phyloP scores from a whole-genome alignment of 2,329 filamentous ascomycete species.

The Didymella sp. region DNA sequence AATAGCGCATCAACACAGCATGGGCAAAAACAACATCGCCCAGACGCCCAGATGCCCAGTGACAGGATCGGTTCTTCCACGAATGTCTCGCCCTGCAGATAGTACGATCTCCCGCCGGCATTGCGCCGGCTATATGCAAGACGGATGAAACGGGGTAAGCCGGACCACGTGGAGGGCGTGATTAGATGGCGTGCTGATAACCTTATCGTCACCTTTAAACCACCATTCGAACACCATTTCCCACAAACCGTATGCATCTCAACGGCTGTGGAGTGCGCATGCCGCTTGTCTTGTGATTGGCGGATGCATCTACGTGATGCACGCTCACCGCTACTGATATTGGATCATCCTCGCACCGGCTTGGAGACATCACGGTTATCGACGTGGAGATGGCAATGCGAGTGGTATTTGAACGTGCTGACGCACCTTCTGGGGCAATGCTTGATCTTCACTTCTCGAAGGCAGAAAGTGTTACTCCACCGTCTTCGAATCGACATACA shows the following conservation, averaged over 20 bases:
- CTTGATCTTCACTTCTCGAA: not conserved
- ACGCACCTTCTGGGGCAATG: not conserved
- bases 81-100: not conserved
- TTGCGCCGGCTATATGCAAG: slow-evolving; percentile 21
- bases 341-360: not conserved
- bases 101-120: slow-evolving; percentile 1
- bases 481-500: not conserved
- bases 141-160: slow-evolving; percentile 2
- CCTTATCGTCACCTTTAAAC: slow-evolving; percentile 34
- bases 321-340: slow-evolving; percentile 8
- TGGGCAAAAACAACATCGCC: not conserved
- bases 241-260: not conserved
- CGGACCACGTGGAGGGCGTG: slow-evolving; percentile 18
- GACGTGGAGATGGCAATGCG: not conserved
- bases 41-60: slow-evolving; percentile 12
- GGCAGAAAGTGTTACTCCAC: not conserved
- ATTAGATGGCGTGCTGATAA: slow-evolving; percentile 31
- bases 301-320: not conserved
- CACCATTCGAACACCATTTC: not conserved
- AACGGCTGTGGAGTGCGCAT: not conserved
- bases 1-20: not conserved
- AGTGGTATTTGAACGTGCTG: not conserved
- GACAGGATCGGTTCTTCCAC: slow-evolving; percentile 4
- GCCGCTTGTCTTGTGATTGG: not conserved
- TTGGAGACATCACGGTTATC: not conserved